Evolutionary conservation across 139 green algal species (phyloP), one percentile per base, ranked within the genome.

Genomic region (Auxenochlorella pyrenoidosa): DNA sequence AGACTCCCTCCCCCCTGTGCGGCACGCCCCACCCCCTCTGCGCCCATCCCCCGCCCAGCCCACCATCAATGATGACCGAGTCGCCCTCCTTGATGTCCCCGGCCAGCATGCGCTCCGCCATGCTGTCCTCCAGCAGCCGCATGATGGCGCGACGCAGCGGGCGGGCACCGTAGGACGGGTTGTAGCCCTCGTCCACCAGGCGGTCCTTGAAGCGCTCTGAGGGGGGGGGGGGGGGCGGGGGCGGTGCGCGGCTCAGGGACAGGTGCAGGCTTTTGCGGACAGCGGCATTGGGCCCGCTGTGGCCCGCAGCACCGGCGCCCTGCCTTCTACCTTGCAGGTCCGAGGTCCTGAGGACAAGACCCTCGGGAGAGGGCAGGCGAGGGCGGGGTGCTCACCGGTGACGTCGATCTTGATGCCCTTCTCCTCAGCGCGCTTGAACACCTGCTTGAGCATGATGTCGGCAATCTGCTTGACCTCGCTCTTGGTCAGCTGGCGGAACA

Each of bases 401-500:
- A 98, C 94, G 91, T 98, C 96, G 75, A 98, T 97, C 93, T 96
- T 97, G 90, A 99, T 99, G 84, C 95, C 97, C 92, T 98, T 98
- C 92, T 98, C 97, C 84, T 98, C 93, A 0, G 96, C 94, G 75
- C 98, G 95, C 87, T 93, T 93, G 89, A 99, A 98, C 54, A 99
- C 97, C 78, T 98, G 96, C 58, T 76, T 92, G 58, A 99, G 93
- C 97, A 99, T 99, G 92, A 99, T 98, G 90, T 98, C 96, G 36
- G 97, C 96, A 90, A 99, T 99, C 94, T 98, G 91, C 91, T 98
- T 98, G 66, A 99, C 98, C 94, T 99, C 97, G 76, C 91, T 92
- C 95, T 99, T 99, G 85, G 97, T 99, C 13, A 99, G 94, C 94
- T 99, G 97, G 59, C 97, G 91, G 97, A 99, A 99, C n/a, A 99